Percentiles rank a stretch among this genome's conserved stretches.
Evolutionary conservation across 108 stramenopile genomes (phyloP).

Genomic region (Pseudonitzschia multiseries): DNA sequence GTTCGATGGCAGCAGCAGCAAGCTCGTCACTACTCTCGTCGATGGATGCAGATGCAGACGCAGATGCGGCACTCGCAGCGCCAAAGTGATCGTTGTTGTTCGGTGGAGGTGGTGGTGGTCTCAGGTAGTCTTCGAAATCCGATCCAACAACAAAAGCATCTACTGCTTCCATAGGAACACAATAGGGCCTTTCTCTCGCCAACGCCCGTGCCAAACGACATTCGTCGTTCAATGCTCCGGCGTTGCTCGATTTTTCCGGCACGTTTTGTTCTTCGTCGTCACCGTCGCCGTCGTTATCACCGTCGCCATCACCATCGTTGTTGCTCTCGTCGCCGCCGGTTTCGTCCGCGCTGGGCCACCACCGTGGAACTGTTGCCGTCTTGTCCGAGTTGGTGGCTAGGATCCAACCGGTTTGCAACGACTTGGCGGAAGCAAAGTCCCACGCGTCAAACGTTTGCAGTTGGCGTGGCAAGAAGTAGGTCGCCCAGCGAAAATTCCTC

Average conservation of each 20-base stretch:
- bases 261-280: background rate
- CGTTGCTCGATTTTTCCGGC: constrained; percentile 6
- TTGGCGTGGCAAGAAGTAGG: constrained; percentile 58
- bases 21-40: constrained; percentile 22
- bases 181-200: constrained; percentile 43
- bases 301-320: background rate
- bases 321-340: too few relatives aligned
- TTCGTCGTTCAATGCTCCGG: constrained; percentile 51
- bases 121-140: constrained; percentile 49
- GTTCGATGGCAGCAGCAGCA: background rate
- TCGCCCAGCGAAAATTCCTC: constrained; percentile 60
- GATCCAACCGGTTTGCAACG: constrained; percentile 35
- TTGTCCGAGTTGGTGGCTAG: constrained; percentile 11
- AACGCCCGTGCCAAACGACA: constrained; percentile 52
- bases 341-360: too few relatives aligned
- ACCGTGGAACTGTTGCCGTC: background rate
- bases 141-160: constrained; percentile 30
- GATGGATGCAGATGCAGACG: constrained; percentile 22
- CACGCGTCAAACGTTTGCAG: constrained; percentile 30
- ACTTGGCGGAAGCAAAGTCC: constrained; percentile 29
- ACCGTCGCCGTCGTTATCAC: background rate
- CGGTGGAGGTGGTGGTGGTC: too few relatives aligned
- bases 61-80: too few relatives aligned
- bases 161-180: constrained; percentile 48
- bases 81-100: background rate